Base-by-base conservation (phyloP, 768 basidiomycete species). In the Heimioporus sp. region DNA sequence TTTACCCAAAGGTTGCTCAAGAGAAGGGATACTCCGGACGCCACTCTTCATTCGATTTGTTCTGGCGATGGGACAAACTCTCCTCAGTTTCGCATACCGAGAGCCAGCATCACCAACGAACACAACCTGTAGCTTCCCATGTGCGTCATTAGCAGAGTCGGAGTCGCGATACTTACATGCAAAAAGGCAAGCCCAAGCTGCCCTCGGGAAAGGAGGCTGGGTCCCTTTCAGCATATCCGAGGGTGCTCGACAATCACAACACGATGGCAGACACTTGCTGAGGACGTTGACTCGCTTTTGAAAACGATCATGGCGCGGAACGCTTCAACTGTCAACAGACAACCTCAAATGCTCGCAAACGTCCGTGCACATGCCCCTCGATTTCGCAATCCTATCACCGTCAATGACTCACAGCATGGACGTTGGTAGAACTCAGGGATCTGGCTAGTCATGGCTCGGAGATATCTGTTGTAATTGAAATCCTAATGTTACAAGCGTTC, bases 1-100 rank as follows among this genome's bases (percentile, higher is more conserved):
- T 64, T 19, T 77, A 76, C 50, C 76, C 76, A 28, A 70, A 62
- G 49, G 71, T 77, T 47, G 75, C 75, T 15, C 74, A 76, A 52
- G 59, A 61, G 32, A 75, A 70, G 52, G 72, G 68, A 44, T 52
- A 38, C 38, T 64, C 65, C 10, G 65, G 70, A 54, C 63, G 73
- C 43, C 61, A 48, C 49, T 54, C 51, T 19, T 73, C 65, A n/a
- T 62, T 62, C 21, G 76, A 77, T 54, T 59, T 75, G 35, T 70
- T 59, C 54, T 77, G 76, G 76, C 59, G 56, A 40, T 64, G 57
- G 46, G 62, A 53, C 36, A 60, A 36, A 13, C 64, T 75, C 49
- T 67, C 69, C 30, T 64, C 64, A 9, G 50, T 57, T 30, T 40
- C 50, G 42, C 39, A 46, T 16, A 17, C 46, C 30, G 34, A 28